Conservation (phyloP, 108 stramenopile genomes). For the Fragilaria crotonensis region DNA sequence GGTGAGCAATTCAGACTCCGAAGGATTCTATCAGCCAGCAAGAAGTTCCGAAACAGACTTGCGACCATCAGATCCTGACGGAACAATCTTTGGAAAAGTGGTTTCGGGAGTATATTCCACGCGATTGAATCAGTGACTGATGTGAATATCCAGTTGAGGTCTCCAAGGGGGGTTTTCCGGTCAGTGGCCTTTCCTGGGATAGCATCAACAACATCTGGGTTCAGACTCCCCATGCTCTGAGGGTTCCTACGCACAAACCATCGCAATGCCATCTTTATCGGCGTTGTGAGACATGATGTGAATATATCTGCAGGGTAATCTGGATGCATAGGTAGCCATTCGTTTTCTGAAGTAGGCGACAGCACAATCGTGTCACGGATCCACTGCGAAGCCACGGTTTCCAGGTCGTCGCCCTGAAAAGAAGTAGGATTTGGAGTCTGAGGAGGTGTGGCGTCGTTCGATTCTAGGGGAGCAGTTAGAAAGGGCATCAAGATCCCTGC, state of each 20-base stretch:
- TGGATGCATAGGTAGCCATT: slow-evolving; percentile 92
- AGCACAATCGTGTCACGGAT: slow-evolving; percentile 92
- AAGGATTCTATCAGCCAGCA: slow-evolving; percentile 96
- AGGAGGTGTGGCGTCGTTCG: slow-evolving; percentile 21
- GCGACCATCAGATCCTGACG: slow-evolving; percentile 97
- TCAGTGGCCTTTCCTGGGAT: slow-evolving; percentile 92
- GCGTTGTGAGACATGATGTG: slow-evolving; percentile 97
- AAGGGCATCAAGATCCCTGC: slow-evolving; percentile 90
- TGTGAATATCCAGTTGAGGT: slow-evolving; percentile 99
- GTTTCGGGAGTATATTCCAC: slow-evolving; percentile 96
- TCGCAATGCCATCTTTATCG: slow-evolving; percentile 93
- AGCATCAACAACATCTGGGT: slow-evolving; percentile 71
- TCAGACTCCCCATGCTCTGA: slow-evolving; percentile 39
- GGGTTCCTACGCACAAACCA: slow-evolving; percentile 88
- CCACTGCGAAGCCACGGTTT: slow-evolving; percentile 27
- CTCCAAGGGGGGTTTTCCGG: slow-evolving; percentile 87
- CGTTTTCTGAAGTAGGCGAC: slow-evolving; percentile 85
- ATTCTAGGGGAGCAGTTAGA: slow-evolving; percentile 47
- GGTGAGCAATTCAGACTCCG: slow-evolving; percentile 89
- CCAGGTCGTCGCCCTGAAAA: slow-evolving; percentile 6
- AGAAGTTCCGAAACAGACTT: slow-evolving; percentile 95
- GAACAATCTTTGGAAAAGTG: slow-evolving; percentile 94
- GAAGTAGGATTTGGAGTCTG: slow-evolving; percentile 3
- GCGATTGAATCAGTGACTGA: slow-evolving; percentile 99
- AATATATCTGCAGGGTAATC: slow-evolving; percentile 97